phyloP scores from a whole-genome alignment of 495 filamentous ascomycete species.

The Hypomontagnella submonticulosa region DNA sequence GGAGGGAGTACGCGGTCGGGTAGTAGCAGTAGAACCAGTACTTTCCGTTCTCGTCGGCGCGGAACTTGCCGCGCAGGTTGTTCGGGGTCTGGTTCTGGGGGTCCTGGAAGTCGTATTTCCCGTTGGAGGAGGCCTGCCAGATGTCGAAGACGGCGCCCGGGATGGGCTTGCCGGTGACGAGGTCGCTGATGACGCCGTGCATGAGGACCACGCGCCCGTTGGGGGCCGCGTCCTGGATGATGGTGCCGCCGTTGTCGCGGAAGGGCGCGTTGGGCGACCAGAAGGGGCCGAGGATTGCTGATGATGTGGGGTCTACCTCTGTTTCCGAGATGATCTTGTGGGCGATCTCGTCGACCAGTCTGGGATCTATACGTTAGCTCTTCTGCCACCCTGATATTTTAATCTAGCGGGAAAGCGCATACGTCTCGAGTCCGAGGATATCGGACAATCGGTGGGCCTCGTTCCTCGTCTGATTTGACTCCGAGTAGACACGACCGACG shows the following conservation, averaged over 20 bases:
- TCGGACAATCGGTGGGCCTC: slow-evolving; percentile 83
- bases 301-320: slow-evolving; percentile 77
- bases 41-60: slow-evolving; percentile 76
- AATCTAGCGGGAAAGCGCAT: slow-evolving; percentile 38
- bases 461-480: slow-evolving; percentile 67
- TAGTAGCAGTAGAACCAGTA: slow-evolving; percentile 86
- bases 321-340: slow-evolving; percentile 80
- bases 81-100: slow-evolving; percentile 77
- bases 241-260: slow-evolving; percentile 73
- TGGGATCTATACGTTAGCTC: slow-evolving; percentile 39
- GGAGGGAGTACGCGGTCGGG: slow-evolving; percentile 82
- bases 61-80: slow-evolving; percentile 88
- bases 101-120: slow-evolving; percentile 92
- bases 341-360: slow-evolving; percentile 85
- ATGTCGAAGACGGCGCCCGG: slow-evolving; percentile 79
- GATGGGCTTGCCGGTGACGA: slow-evolving; percentile 77
- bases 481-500: slow-evolving; percentile 63
- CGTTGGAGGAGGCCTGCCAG: slow-evolving; percentile 88
- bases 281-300: slow-evolving; percentile 87
- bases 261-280: slow-evolving; percentile 86
- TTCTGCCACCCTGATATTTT: neutral
- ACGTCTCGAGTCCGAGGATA: slow-evolving; percentile 85
- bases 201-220: slow-evolving; percentile 75
- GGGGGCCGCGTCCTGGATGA: slow-evolving; percentile 73
- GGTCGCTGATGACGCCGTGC: slow-evolving; percentile 79